Evolutionary conservation across 306 rosid genomes (phyloP), one percentile per base, ranked within the genome.

Genomic region (Malus asiatica): DNA sequence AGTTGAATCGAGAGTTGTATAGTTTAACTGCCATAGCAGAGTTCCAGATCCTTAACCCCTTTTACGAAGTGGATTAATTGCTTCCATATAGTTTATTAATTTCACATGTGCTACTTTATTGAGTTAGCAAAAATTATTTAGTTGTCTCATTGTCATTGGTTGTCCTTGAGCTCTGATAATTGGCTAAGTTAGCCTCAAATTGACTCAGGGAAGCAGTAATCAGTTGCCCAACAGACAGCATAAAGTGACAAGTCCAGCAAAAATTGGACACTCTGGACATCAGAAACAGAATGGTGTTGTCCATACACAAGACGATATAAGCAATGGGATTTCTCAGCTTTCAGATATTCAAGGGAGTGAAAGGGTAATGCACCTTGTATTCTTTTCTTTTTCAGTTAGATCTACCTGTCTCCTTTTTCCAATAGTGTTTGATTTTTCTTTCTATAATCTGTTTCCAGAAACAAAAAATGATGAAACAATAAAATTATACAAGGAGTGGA

Each of bases 141-240:
- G 6, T 33, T 48, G 15, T 29, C 22, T 9, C 23, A 35, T 22
- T 62, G 35, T 30, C 44, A 72, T 60, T 18, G 74, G 45, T 64
- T 33, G 27, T 16, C 32, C 20, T 35, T 27, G 30, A 13, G 18
- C 52, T 60, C 25, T 70, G 11, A 7, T n/a, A n/a, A 22, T 63
- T 71, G 29, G 25, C 58, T 55, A 53, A 72, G 44, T 45, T 19
- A 73, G 51, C 58, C 62, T 70, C 32, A 59, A 80, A 75, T 55
- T 85, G 78, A 48, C 74, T 75, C 83, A 94, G 98, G 97, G 96
- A 84, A 84, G 82, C 68, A 73, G 74, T 68, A 89, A 90, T 77
- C 90, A 81, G 73, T 85, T 92, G 48, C 85, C 89, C 8, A 90
- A 66, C 81, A 87, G 85, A 77, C 96, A 84, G 40, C 87, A 80